Evolutionary conservation across 176 grass and related monocot species (phyloP).

Genomic region (sorghum (Sorghum bicolor)): Sorghum_bicolor_NCBIv3 NC_012870.2:68888501-68889000

Average conservation of each 20-base stretch:
- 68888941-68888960: not conserved
- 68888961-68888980: not conserved
- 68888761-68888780: not conserved
- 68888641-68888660: slow-evolving; percentile 11
- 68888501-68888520: not conserved
- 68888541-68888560: not conserved
- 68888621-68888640: slow-evolving; percentile 12
- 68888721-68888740: not conserved
- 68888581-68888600: not conserved
- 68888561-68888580: slow-evolving; percentile 10
- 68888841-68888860: not conserved
- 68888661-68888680: too few relatives aligned
- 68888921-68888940: slow-evolving; percentile 33
- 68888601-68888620: not conserved
- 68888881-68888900: slow-evolving; percentile 14
- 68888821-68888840: not conserved
- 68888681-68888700: slow-evolving; percentile 7
- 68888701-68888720: slow-evolving; percentile 15
- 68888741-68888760: slow-evolving; percentile 39
- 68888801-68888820: not conserved
- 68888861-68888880: not conserved
- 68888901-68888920: slow-evolving; percentile 16
- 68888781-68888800: slow-evolving; percentile 26
- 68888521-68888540: not conserved
- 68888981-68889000: slow-evolving; percentile 26